Percentiles rank a stretch among this genome's conserved stretches.
phyloP scores from a whole-genome alignment of 140 eudicot species.

The Erigeron philadelphicus region DNA sequence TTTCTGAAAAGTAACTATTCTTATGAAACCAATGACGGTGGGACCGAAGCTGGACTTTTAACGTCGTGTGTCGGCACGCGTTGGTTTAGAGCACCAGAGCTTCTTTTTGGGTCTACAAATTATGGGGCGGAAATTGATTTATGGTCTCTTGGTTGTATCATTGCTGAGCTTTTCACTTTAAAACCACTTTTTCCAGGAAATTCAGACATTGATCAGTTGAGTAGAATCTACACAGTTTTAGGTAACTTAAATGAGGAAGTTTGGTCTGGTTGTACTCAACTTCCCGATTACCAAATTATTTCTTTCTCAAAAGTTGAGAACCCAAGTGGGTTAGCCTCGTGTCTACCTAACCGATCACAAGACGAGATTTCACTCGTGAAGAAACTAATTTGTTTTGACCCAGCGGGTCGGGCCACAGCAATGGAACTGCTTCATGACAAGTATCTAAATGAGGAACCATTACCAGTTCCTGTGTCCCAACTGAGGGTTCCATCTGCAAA shows the following conservation, averaged over 20 bases:
- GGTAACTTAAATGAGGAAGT: slow-evolving; percentile 70
- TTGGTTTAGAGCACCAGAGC: slow-evolving; percentile 94
- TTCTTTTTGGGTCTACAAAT: slow-evolving; percentile 77
- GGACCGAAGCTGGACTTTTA: slow-evolving; percentile 43
- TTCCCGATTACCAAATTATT: slow-evolving; percentile 66
- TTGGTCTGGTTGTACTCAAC: slow-evolving; percentile 66
- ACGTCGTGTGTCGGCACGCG: slow-evolving; percentile 97
- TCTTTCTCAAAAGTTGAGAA: slow-evolving; percentile 61
- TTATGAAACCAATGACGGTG: slow-evolving; percentile 48
- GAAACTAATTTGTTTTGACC: slow-evolving; percentile 65
- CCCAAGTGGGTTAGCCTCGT: slow-evolving; percentile 66
- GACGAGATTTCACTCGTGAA: slow-evolving; percentile 63
- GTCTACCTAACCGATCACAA: slow-evolving; percentile 52
- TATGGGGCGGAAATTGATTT: slow-evolving; percentile 78
- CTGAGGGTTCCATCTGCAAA: slow-evolving; percentile 53
- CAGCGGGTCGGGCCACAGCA: slow-evolving; percentile 77
- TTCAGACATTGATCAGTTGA: slow-evolving; percentile 83
- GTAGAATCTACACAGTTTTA: slow-evolving; percentile 58
- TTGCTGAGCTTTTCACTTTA: slow-evolving; percentile 77
- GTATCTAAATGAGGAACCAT: slow-evolving; percentile 81
- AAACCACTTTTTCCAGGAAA: slow-evolving; percentile 76
- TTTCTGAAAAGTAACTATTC: slow-evolving; percentile 42
- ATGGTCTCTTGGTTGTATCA: slow-evolving; percentile 90
- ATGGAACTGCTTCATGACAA: slow-evolving; percentile 86
- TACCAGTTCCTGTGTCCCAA: slow-evolving; percentile 59